Percentiles rank a stretch among this genome's conserved stretches.
Conservation (phyloP, 345 rosid species). For the Turritis glabra region DNA sequence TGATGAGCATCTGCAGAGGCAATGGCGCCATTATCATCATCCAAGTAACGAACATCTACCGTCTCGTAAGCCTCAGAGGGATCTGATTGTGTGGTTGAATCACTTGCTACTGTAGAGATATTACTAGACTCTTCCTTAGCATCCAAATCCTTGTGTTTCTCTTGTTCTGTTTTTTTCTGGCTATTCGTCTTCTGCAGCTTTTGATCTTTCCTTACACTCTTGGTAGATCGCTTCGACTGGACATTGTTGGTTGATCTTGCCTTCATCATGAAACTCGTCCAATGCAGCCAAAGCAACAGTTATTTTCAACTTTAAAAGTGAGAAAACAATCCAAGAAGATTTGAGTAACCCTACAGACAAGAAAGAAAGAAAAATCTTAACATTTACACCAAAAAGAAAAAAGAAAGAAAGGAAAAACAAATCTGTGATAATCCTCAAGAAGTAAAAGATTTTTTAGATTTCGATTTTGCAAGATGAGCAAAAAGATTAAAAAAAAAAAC, state of each 20-base stretch:
- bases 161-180: slow-evolving; percentile 47
- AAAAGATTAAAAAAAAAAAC: background rate
- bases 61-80: slow-evolving; percentile 57
- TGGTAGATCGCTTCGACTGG: slow-evolving; percentile 58
- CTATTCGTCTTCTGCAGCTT: slow-evolving; percentile 53
- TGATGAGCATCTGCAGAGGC: slow-evolving; percentile 47
- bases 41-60: slow-evolving; percentile 62
- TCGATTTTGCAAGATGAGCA: slow-evolving; percentile 7
- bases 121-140: slow-evolving; percentile 44
- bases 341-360: slow-evolving; percentile 21
- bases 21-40: slow-evolving; percentile 48
- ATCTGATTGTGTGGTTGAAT: slow-evolving; percentile 60
- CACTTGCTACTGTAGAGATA: slow-evolving; percentile 44
- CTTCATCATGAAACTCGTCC: slow-evolving; percentile 57
- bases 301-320: slow-evolving; percentile 16
- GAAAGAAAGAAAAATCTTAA: too few relatives aligned
- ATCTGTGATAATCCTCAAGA: background rate
- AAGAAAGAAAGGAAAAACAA: too few relatives aligned
- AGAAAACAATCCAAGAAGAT: slow-evolving; percentile 21
- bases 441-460: background rate
- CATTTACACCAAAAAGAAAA: too few relatives aligned
- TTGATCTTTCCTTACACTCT: slow-evolving; percentile 50
- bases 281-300: slow-evolving; percentile 26
- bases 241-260: slow-evolving; percentile 52
- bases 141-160: slow-evolving; percentile 46